Conservation (phyloP, 768 basidiomycete genomes). For the Mycena pura region DNA sequence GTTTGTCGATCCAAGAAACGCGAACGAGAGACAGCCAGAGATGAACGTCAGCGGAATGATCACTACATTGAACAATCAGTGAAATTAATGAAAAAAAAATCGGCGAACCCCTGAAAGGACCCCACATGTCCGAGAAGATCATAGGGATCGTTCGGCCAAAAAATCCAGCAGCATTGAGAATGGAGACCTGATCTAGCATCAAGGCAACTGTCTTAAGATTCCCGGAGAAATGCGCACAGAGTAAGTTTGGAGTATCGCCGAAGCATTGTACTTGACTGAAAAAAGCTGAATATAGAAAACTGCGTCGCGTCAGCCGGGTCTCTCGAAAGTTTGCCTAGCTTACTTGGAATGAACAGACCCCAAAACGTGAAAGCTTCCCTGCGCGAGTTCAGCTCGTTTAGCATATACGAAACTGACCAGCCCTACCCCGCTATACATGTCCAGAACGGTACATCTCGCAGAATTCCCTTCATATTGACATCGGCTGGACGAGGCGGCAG, state of each 20-base stretch:
- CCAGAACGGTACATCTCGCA: slow-evolving; percentile 50
- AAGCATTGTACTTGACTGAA: slow-evolving; percentile 46
- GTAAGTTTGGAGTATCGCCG: slow-evolving; percentile 48
- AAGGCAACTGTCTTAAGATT: too few relatives aligned
- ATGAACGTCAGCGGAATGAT: slow-evolving; percentile 7
- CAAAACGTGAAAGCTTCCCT: slow-evolving; percentile 49
- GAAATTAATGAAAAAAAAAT: not conserved
- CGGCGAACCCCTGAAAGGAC: not conserved
- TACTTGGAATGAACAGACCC: slow-evolving; percentile 59
- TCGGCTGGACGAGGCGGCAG: slow-evolving; percentile 34
- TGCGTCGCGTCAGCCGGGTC: not conserved
- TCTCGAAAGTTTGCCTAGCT: too few relatives aligned
- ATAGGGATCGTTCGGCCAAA: slow-evolving; percentile 49
- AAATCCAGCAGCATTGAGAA: slow-evolving; percentile 43
- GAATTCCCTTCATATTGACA: slow-evolving; percentile 41
- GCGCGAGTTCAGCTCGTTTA: too few relatives aligned
- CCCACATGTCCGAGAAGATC: slow-evolving; percentile 37
- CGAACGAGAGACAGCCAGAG: slow-evolving; percentile 31
- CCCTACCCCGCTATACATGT: slow-evolving; percentile 23
- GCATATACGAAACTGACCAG: too few relatives aligned
- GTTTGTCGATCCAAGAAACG: slow-evolving; percentile 22
- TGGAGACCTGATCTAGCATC: slow-evolving; percentile 40
- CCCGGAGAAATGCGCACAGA: slow-evolving; percentile 38
- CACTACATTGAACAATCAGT: not conserved
- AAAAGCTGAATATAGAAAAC: slow-evolving; percentile 61